Conservation (phyloP, 1,139 yeast species). For the Tardiomyces blankii region DNA sequence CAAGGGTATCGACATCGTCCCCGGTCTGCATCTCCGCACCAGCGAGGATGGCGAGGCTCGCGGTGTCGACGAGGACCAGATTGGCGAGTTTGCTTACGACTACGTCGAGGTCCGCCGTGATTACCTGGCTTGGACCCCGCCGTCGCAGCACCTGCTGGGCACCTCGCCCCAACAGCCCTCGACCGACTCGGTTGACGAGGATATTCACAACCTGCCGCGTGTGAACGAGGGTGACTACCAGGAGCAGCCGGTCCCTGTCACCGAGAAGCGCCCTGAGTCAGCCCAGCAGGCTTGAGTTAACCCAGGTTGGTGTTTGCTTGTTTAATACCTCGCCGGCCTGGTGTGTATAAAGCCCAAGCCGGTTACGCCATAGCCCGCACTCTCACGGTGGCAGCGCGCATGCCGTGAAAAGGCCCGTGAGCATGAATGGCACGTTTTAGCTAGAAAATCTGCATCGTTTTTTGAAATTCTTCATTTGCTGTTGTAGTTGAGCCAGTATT, state of each 20-base stretch:
- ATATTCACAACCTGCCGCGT: not conserved
- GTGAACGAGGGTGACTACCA: not conserved
- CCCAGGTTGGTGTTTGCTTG: not conserved
- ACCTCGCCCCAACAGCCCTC: not conserved
- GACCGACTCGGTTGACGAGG: not conserved
- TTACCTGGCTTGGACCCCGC: conserved; percentile 56
- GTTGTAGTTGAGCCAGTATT: too few species aligned
- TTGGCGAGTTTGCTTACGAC: conserved; percentile 97
- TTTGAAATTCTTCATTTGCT: too few species aligned
- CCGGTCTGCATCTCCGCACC: conserved; percentile 73
- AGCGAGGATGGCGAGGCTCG: conserved; percentile 75
- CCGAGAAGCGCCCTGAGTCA: not conserved
- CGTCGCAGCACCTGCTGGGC: conserved; percentile 9
- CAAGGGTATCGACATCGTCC: conserved; percentile 61
- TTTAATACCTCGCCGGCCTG: not conserved
- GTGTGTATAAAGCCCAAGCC: too few species aligned
- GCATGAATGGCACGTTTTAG: too few species aligned
- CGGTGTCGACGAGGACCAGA: conserved; percentile 94
- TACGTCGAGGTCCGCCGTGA: conserved; percentile 95
- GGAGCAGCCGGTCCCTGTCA: not conserved
- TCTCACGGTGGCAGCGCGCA: too few species aligned
- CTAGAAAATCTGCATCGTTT: too few species aligned
- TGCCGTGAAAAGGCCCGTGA: too few species aligned
- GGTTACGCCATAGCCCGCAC: too few species aligned
- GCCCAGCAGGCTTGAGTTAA: not conserved